Evolutionary conservation across 2,329 filamentous ascomycete genomes (phyloP), one percentile per base, ranked within the genome.

Genomic region (Venturia pyrina): DNA sequence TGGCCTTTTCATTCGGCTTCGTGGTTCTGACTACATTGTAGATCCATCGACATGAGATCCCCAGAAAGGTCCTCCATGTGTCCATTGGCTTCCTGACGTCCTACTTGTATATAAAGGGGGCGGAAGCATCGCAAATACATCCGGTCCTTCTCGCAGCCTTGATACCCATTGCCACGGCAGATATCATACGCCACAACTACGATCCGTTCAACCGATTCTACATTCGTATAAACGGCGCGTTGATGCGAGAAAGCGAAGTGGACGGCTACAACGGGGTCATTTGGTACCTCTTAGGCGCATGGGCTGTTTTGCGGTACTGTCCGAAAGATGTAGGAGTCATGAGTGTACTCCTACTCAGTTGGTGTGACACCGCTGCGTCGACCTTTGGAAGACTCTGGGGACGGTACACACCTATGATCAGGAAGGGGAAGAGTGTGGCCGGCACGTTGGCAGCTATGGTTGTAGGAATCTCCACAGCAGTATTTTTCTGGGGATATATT

Each of bases 231-330:
- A 79, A 98, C 17, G 95, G 95, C 60, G 91, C 93, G 0, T 82
- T 99, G 71, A 99, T 99, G 95, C 90, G 95, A 65, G 95, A 99
- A 80, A 95, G 89, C 69, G 95, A 99, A 78, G 96, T 93, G 70
- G 83, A 88, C 61, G 91, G 92, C 63, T 99, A 91, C 83, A 99
- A 99, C 75, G 95, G 95, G 64, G 93, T 98, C 70, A 96, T 99
- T 70, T 97, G 90, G 81, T 99, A 98, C 77, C 85, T 99, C 11
- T 84, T 97, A 8, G 95, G 95, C 66, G 88, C 92, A 37, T 97
- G 92, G 87, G 83, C 87, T 41, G 91, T 93, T 19, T 85, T 98
- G 70, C 86, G 86, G 70, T 91, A 91, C 75, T 91, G 96, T 75
- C 91, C 93, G 69, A 99, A 98, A 79, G 95, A 99, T 72, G 85